These are phyloP conservation scores for Acephala macrosclerotiorum DNA, from an alignment of 2,329 filamentous ascomycete genomes.

Conservation along the genomic window DNA sequence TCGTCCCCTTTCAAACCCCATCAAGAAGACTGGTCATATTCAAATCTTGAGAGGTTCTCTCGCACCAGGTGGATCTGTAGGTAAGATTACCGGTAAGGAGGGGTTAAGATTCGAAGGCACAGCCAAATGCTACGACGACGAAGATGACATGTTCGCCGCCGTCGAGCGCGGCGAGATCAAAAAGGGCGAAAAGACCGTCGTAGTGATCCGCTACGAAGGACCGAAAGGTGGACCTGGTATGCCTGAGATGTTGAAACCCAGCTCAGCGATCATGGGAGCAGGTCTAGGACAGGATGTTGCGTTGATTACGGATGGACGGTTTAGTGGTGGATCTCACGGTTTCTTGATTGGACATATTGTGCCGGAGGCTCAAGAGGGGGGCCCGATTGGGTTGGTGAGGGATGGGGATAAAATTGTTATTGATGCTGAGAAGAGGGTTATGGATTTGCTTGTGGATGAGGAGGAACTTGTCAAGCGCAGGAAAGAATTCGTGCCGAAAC, in stretches of 20 bases:
- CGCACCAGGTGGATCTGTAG: conserved; percentile 73
- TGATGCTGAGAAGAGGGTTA: conserved; percentile 61
- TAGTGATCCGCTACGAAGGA: conserved; percentile 78
- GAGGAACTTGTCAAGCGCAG: conserved; percentile 57
- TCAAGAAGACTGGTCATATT: conserved; percentile 76
- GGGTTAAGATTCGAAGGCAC: conserved; percentile 72
- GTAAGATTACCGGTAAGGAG: conserved; percentile 82
- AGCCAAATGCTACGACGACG: conserved; percentile 73
- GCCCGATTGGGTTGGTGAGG: conserved; percentile 63
- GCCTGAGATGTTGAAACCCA: conserved; percentile 78
- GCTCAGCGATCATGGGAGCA: conserved; percentile 76
- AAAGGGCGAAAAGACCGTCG: conserved; percentile 79
- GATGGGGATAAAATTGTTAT: conserved; percentile 68
- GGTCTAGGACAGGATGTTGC: conserved; percentile 74
- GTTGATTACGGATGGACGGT: conserved; percentile 74
- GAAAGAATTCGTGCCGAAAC: conserved; percentile 59
- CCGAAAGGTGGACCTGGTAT: conserved; percentile 78
- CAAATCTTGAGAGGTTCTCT: conserved; percentile 75
- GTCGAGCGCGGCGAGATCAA: conserved; percentile 74
- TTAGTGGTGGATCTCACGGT: conserved; percentile 65
- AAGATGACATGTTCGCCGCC: conserved; percentile 72
- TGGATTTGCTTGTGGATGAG: conserved; percentile 59
- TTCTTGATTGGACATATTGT: conserved; percentile 70
- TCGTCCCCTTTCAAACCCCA: conserved; percentile 70
- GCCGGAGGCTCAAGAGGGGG: conserved; percentile 66